These are phyloP conservation scores for Bipolaris gigantea DNA, from an alignment of 2,329 filamentous ascomycete species.

Conservation along the genomic window DNA sequence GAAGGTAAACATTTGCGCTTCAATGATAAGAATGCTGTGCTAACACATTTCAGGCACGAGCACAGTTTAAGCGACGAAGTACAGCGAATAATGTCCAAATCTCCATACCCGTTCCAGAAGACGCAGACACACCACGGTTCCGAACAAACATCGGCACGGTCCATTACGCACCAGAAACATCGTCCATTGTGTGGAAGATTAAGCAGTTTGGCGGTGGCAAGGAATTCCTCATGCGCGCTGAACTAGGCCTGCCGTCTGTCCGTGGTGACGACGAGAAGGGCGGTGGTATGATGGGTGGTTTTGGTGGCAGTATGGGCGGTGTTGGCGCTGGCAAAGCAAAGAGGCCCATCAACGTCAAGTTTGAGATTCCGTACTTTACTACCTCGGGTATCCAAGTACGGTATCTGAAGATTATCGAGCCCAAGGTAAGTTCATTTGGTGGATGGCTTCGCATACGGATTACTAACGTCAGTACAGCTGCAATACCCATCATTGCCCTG, in stretches of 20 bases:
- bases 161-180: conserved; percentile 96
- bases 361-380: conserved; percentile 99
- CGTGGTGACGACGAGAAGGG: conserved; percentile 94
- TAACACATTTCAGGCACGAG: conserved; percentile 64
- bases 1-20: conserved; percentile 58
- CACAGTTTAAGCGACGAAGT: conserved; percentile 96
- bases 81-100: conserved; percentile 99
- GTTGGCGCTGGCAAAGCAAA: conserved; percentile 82
- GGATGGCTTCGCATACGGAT: not conserved
- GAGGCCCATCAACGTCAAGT: conserved; percentile 97
- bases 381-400: conserved; percentile 97
- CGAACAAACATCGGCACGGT: conserved; percentile 96
- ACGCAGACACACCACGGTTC: conserved; percentile 94
- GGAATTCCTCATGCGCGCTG: conserved; percentile 97
- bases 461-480: conserved; percentile 58
- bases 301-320: conserved; percentile 95
- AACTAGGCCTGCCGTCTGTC: conserved; percentile 90
- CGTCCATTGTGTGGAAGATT: conserved; percentile 99
- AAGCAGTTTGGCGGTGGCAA: conserved; percentile 99
- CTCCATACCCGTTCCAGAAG: conserved; percentile 93
- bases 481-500: conserved; percentile 98
- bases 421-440: conserved; percentile 72
- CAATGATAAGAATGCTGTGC: not conserved
- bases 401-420: conserved; percentile 98
- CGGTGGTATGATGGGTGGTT: conserved; percentile 96